These are phyloP conservation scores for Trichocladium uniseriatum DNA, from an alignment of 495 filamentous ascomycete species.

Conservation along the genomic window DNA sequence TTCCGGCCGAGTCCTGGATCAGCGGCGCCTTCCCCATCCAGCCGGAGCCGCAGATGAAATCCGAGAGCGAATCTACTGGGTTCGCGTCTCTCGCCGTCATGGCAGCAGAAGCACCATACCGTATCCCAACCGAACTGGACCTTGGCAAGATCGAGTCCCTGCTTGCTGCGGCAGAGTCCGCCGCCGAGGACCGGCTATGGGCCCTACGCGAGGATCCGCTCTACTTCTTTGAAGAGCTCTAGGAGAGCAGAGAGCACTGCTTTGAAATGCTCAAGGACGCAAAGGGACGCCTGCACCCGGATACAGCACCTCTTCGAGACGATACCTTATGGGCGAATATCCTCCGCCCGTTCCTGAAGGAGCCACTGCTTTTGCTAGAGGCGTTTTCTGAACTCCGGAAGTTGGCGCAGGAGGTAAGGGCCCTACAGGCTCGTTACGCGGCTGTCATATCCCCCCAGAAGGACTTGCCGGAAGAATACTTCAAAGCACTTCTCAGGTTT, in stretches of 20 bases:
- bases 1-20: background rate
- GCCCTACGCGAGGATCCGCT: slow-evolving; percentile 46
- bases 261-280: slow-evolving; percentile 28
- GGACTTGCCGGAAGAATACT: slow-evolving; percentile 8
- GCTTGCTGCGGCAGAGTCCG: slow-evolving; percentile 27
- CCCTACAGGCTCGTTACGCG: slow-evolving; percentile 4
- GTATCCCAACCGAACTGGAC: slow-evolving; percentile 32
- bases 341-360: slow-evolving; percentile 10
- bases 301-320: background rate
- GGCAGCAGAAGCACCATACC: slow-evolving; percentile 40
- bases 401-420: slow-evolving; percentile 5
- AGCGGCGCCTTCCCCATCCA: slow-evolving; percentile 12
- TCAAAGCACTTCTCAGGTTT: slow-evolving; percentile 8
- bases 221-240: slow-evolving; percentile 37
- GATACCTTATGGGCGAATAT: slow-evolving; percentile 8
- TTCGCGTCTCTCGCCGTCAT: slow-evolving; percentile 19
- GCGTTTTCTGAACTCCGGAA: slow-evolving; percentile 11
- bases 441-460: background rate
- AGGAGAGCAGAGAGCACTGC: slow-evolving; percentile 34
- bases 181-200: slow-evolving; percentile 44
- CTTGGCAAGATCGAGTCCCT: slow-evolving; percentile 32
- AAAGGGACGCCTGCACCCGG: slow-evolving; percentile 22
- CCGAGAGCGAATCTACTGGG: slow-evolving; percentile 10
- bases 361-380: slow-evolving; percentile 5
- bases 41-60: slow-evolving; percentile 25